A percentile compares a stretch with the other conserved stretches of the same genome.
These are phyloP conservation scores for Bertia moriformis DNA, from an alignment of 2,329 filamentous ascomycete genomes.

Conservation along the genomic window DNA sequence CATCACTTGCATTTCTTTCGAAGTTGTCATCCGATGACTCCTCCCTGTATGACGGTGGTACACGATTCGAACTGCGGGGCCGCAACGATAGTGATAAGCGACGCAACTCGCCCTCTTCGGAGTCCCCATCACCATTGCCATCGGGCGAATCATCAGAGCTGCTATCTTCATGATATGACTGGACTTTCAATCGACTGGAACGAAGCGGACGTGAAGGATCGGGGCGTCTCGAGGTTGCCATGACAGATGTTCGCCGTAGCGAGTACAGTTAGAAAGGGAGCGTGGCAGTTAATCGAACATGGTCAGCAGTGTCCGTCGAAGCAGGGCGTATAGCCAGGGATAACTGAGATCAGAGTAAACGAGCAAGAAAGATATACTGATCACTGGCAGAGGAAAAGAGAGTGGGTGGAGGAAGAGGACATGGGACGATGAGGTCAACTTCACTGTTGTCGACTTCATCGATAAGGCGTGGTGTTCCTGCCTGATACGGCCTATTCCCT, in stretches of 20 bases:
- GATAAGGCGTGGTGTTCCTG: no score
- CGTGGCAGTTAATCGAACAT: background rate
- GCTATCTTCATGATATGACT: conserved; percentile 20
- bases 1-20: background rate
- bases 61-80: background rate
- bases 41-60: background rate
- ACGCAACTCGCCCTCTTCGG: conserved; percentile 1
- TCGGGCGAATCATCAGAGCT: conserved; percentile 10
- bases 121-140: conserved; percentile 7
- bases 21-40: background rate
- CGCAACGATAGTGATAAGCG: background rate
- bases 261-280: no score
- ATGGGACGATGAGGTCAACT: background rate
- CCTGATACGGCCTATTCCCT: no score
- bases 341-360: background rate
- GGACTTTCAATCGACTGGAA: conserved; percentile 15
- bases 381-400: no score
- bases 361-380: background rate
- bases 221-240: conserved; percentile 3
- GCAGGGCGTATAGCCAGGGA: background rate
- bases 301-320: background rate
- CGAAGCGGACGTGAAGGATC: conserved; percentile 16
- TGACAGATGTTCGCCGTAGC: no score
- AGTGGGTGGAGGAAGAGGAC: no score
- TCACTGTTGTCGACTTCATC: background rate